phyloP scores from a whole-genome alignment of 441 rosid species.

The Jatropha multifida region DNA sequence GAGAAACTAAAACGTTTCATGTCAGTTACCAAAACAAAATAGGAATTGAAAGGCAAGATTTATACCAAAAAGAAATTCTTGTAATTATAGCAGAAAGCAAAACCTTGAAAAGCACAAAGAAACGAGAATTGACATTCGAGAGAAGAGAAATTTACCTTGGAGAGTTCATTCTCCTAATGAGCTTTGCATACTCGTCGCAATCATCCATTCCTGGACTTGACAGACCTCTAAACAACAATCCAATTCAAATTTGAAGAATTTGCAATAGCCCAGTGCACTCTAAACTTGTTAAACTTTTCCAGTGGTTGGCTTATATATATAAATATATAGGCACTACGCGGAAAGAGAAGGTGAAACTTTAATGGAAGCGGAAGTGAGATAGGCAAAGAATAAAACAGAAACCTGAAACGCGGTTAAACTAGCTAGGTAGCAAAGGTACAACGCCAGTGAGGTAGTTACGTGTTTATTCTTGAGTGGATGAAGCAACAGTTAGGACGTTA shows the following conservation, averaged over 20 bases:
- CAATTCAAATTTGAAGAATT: not conserved
- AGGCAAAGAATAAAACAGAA: not conserved
- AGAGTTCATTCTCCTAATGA: slow-evolving; percentile 51
- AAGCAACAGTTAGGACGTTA: slow-evolving; percentile 4
- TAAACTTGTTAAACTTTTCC: not conserved
- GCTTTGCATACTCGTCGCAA: slow-evolving; percentile 53
- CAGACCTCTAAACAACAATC: not conserved
- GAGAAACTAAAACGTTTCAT: not conserved
- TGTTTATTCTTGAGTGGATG: not conserved
- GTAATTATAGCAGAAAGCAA: no score
- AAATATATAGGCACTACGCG: no score
- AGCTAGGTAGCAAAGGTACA: slow-evolving; percentile 7
- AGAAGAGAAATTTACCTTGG: slow-evolving; percentile 35
- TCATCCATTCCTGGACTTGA: slow-evolving; percentile 33
- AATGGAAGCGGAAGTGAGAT: not conserved
- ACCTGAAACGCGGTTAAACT: not conserved
- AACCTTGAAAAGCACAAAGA: no score
- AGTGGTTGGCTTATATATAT: not conserved
- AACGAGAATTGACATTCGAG: not conserved
- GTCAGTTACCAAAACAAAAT: not conserved
- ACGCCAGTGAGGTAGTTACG: not conserved
- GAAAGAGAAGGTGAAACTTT: not conserved
- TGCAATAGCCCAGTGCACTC: not conserved
- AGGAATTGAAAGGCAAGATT: not conserved
- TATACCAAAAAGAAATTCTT: not conserved